Evolutionary conservation across 208 protist genomes (phyloP), one percentile per base, ranked within the genome.

Genomic region (Trypanosoma platydactyli): DNA sequence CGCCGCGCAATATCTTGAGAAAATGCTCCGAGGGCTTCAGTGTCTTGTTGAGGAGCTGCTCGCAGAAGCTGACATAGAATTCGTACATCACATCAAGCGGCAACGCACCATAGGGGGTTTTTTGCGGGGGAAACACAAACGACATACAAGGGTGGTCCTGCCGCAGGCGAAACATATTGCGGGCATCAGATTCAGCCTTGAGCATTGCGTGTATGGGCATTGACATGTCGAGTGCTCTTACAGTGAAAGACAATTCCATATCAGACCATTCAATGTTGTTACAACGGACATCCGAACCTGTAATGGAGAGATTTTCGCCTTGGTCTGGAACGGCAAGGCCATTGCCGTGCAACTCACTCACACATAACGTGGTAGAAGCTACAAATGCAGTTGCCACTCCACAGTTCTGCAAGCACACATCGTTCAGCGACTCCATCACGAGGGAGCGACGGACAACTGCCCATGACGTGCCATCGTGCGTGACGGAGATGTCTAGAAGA

Each of bases 201-300:
- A 77, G 25, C 71, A 84, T 86, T 2, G 53, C 11, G 9, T 60
- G 68, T 27, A 68, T 1, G n/a, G 68, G 58, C 50, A 78, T 67
- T 9, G 85, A 77, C 48, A 93, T 73, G 45, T 86, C 83, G 11
- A 93, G 44, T 20, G 90, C 86, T 13, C 89, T 81, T 74, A 95
- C 71, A 71, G 90, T 63, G 24, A 90, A 73, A 50, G 79, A 83
- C 7, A 92, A 30, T 35, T 71, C 60, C 24, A 68, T 3, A 30
- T 57, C 76, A 1, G 13, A 63, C 69, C 24, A 73, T 30, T 71
- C 70, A n/a, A 30, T 64, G 20, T 78, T 66, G 3, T 46, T 46
- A 24, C 13, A 30, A 25, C 42, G 22, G 24, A 30, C 20, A 46
- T 15, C 35, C 15, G 6, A 9, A 22, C 27, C 56, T 41, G 0